Evolutionary conservation across 257 asterid genomes (phyloP), one percentile per base, ranked within the genome.

Genomic region (Scutellaria galericulata): DNA sequence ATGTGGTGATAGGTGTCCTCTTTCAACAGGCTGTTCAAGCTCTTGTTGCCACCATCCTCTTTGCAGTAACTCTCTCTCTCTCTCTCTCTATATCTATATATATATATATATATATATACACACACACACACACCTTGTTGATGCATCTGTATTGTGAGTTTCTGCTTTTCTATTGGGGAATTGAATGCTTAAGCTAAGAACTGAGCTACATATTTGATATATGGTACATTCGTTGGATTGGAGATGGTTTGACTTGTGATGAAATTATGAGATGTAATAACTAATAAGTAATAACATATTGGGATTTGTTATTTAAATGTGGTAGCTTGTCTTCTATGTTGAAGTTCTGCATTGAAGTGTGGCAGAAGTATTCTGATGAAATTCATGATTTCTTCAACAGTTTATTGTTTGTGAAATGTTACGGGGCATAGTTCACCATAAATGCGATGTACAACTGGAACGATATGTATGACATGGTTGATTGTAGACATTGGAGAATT

Each of bases 1-100:
- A 83, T 37, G 97, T 90, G 41, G 84, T 86, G 55, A 85, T 81
- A 70, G 95, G 97, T 10, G 95, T 90, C 60, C 84, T 90, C 70
- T 87, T 90, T 48, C 96, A 90, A 70, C 96, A 90, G 80, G 80
- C 80, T 59, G 83, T 90, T 79, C 96, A 90, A 79, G 92, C 93
- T 37, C 6, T 79, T 20, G 90, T 88, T 46, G 93, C 96, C 39
- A 86, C 88, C 47, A 22, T 90, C 2, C 95, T 90, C 22, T 90
- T 80, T 31, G 84, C 89, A 42, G 96, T 90, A 57, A 76, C 89
- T 78, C 20, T 3, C 6, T 20, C 24, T 47, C 18, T 27, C 48
- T 11, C 15, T 74, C 53, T 22, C n/a, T n/a, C n/a, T n/a, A n/a
- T n/a, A n/a, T n/a, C n/a, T n/a, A n/a, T n/a, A n/a, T n/a, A n/a